Evolutionary conservation across 139 green algal species (phyloP).

Genomic region (Coccomyxa sp.): DNA sequence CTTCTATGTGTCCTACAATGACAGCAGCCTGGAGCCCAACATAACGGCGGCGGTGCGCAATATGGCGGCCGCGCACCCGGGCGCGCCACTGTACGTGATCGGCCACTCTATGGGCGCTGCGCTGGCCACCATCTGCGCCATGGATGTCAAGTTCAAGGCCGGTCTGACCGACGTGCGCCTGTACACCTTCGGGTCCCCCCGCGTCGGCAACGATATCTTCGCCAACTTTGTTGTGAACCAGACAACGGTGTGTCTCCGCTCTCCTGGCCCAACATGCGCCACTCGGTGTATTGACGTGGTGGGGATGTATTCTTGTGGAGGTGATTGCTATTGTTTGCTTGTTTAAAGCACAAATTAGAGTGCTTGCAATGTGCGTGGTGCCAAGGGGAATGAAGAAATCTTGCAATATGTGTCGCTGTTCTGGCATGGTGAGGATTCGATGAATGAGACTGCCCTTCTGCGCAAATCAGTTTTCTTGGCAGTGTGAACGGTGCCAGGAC

Average conservation of each 20-base stretch:
- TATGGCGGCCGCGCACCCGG: constrained; percentile 12
- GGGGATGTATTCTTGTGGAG: too few relatives aligned
- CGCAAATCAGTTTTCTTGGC: too few relatives aligned
- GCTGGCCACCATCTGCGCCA: constrained; percentile 50
- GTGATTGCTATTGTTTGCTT: too few relatives aligned
- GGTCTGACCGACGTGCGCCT: constrained; percentile 23
- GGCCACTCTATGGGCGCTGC: constrained; percentile 59
- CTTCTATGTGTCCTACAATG: constrained; percentile 44
- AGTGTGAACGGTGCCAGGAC: too few relatives aligned
- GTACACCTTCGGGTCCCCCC: constrained; percentile 78
- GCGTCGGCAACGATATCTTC: constrained; percentile 80
- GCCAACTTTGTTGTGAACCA: constrained; percentile 40
- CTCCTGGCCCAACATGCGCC: too few relatives aligned
- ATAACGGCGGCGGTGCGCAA: constrained; percentile 26
- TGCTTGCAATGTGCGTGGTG: too few relatives aligned
- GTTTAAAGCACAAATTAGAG: too few relatives aligned
- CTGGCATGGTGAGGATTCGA: too few relatives aligned
- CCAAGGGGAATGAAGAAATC: too few relatives aligned
- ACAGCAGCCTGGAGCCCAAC: constrained; percentile 30
- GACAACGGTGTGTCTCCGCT: constrained; percentile 19
- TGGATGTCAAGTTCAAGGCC: constrained; percentile 39
- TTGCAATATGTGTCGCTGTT: too few relatives aligned
- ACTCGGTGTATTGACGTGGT: neutral
- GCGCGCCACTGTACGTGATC: constrained; percentile 29
- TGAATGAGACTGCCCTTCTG: too few relatives aligned